A percentile compares a stretch with the other conserved stretches of the same genome.
Evolutionary conservation across 2,329 filamentous ascomycete species (phyloP).

Genomic region (Claviceps africana): DNA sequence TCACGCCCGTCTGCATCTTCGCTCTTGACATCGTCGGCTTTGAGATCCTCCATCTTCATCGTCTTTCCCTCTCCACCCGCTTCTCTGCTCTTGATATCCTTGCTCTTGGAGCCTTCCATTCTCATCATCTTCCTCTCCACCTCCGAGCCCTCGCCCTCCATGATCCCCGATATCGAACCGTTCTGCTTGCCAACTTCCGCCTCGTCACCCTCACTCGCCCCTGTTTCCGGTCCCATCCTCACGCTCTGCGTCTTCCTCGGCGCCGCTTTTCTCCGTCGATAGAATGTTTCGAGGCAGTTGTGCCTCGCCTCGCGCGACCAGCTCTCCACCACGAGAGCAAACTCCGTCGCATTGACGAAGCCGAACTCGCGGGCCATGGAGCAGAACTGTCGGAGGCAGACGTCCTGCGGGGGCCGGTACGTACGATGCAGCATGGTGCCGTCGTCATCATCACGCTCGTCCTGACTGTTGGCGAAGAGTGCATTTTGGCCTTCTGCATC

Average conservation of each 20-base stretch:
- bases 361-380: slow-evolving; percentile 73
- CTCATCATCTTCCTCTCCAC: background rate
- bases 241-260: slow-evolving; percentile 7
- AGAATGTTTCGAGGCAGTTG: slow-evolving; percentile 69
- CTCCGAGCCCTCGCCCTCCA: background rate
- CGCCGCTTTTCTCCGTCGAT: slow-evolving; percentile 48
- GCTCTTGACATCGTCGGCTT: slow-evolving; percentile 7
- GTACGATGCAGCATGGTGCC: slow-evolving; percentile 20
- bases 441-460: slow-evolving; percentile 8
- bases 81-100: background rate
- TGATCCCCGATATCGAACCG: background rate
- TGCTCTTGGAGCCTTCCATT: background rate
- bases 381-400: slow-evolving; percentile 74
- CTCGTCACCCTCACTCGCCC: background rate
- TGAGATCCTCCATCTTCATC: slow-evolving; percentile 2
- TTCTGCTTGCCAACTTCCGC: slow-evolving; percentile 3
- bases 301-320: slow-evolving; percentile 77
- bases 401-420: slow-evolving; percentile 61
- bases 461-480: slow-evolving; percentile 43
- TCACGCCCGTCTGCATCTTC: slow-evolving; percentile 4
- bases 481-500: slow-evolving; percentile 36
- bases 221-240: slow-evolving; percentile 1
- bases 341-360: slow-evolving; percentile 63
- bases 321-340: slow-evolving; percentile 78
- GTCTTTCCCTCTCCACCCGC: background rate